Percentiles rank a stretch among this genome's conserved stretches.
phyloP scores from a whole-genome alignment of 2,329 filamentous ascomycete species.

The Didymella lethalis region DNA sequence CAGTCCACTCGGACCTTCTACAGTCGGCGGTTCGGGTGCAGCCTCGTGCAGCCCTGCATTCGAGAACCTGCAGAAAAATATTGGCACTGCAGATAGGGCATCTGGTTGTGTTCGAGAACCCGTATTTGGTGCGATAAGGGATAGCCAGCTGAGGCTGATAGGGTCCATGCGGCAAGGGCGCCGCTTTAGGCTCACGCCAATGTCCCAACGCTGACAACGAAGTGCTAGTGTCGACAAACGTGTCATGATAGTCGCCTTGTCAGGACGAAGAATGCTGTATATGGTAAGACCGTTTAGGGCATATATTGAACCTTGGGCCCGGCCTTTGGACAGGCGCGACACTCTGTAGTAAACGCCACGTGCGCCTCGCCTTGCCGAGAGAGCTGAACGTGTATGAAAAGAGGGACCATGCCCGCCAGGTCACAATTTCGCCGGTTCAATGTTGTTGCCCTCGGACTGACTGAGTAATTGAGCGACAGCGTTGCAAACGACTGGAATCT shows the following conservation, averaged over 20 bases:
- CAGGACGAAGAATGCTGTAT: constrained; percentile 10
- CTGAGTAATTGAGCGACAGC: background rate
- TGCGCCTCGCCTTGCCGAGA: constrained; percentile 19
- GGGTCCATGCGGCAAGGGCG: constrained; percentile 17
- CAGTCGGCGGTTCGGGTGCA: constrained; percentile 1
- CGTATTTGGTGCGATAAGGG: constrained; percentile 15
- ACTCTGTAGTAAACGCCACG: constrained; percentile 2
- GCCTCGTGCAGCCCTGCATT: constrained; percentile 11
- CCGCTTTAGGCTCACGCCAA: constrained; percentile 18
- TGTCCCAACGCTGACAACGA: constrained; percentile 15
- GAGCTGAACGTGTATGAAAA: constrained; percentile 20
- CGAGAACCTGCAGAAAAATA: constrained; percentile 8
- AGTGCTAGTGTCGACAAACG: constrained; percentile 8
- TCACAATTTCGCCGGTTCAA: background rate
- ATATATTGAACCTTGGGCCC: constrained; percentile 13
- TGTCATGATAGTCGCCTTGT: constrained; percentile 7
- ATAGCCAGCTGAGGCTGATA: constrained; percentile 1
- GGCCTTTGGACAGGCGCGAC: background rate
- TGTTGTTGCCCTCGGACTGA: background rate
- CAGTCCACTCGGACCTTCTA: background rate
- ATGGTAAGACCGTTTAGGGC: constrained; percentile 15
- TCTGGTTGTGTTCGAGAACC: constrained; percentile 1
- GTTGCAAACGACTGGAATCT: background rate
- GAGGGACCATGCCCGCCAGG: constrained; percentile 10
- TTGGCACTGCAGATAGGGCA: constrained; percentile 18